Evolutionary conservation across 805 yeast species (phyloP).

Genomic region (Pichia insulana): DNA sequence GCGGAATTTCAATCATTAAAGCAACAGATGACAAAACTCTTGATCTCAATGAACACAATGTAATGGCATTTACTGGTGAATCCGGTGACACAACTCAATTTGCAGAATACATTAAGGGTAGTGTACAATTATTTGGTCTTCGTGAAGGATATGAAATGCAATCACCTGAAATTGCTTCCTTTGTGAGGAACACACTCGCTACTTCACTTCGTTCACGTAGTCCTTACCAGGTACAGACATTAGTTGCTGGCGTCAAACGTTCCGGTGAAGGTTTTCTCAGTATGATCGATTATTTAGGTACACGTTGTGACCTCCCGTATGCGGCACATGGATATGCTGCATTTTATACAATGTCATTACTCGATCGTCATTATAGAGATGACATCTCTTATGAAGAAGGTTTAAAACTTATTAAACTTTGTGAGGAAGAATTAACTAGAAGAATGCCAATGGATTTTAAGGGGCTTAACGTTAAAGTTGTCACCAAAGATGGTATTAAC

Average conservation of each 20-base stretch:
- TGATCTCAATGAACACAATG: conserved; percentile 59
- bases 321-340: conserved; percentile 99
- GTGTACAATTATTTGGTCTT: conserved; percentile 78
- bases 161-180: conserved; percentile 81
- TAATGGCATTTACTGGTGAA: conserved; percentile 91
- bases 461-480: conserved; percentile 41
- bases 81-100: conserved; percentile 94
- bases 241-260: conserved; percentile 73
- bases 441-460: conserved; percentile 94
- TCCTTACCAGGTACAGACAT: conserved; percentile 90
- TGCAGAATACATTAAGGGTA: conserved; percentile 91
- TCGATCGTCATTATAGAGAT: conserved; percentile 82
- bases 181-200: conserved; percentile 82
- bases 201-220: conserved; percentile 83
- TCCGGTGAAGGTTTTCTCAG: conserved; percentile 50
- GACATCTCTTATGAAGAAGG: conserved; percentile 77
- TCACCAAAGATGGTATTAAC: conserved; percentile 29
- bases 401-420: conserved; percentile 56
- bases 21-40: conserved; percentile 76
- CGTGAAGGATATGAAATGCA: conserved; percentile 76
- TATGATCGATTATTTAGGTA: conserved; percentile 92
- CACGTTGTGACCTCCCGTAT: conserved; percentile 84
- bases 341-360: conserved; percentile 79
- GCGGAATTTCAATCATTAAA: conserved; percentile 80
- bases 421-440: conserved; percentile 68